Evolutionary conservation across 2,329 filamentous ascomycete genomes (phyloP).

Genomic region (Xylariaceae sp.): DNA sequence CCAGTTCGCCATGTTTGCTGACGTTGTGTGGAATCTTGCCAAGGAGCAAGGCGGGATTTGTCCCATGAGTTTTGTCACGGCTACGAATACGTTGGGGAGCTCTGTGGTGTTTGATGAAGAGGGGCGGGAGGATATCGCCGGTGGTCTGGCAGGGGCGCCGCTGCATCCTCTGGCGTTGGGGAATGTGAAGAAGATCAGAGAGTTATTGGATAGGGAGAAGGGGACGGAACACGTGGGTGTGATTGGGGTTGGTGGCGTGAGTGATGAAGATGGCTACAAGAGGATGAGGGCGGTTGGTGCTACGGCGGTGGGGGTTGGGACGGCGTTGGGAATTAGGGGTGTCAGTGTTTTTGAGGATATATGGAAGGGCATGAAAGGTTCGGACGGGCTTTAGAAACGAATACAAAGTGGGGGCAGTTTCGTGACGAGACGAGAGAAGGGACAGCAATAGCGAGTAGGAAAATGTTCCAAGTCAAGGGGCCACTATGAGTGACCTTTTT

Average conservation of each 20-base stretch:
- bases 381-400: no score
- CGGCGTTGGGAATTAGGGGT: constrained; percentile 64
- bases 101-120: constrained; percentile 54
- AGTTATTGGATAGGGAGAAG: constrained; percentile 51
- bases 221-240: constrained; percentile 55
- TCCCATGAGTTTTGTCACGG: constrained; percentile 66
- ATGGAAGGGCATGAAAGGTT: constrained; percentile 21
- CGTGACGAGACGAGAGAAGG: no score
- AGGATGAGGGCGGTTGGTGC: constrained; percentile 69
- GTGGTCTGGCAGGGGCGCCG: constrained; percentile 67
- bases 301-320: constrained; percentile 64
- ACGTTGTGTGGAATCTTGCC: constrained; percentile 40
- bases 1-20: constrained; percentile 59
- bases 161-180: constrained; percentile 73
- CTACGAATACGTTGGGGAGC: constrained; percentile 71
- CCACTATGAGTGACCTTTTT: no score
- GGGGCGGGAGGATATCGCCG: constrained; percentile 17
- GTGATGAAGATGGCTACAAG: constrained; percentile 58
- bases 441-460: no score
- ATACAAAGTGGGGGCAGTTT: no score
- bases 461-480: no score
- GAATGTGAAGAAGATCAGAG: constrained; percentile 68
- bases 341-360: constrained; percentile 62
- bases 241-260: constrained; percentile 72
- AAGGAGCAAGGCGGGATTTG: constrained; percentile 24